Conservation (phyloP, 805 yeast species). For the Candida corydali region DNA sequence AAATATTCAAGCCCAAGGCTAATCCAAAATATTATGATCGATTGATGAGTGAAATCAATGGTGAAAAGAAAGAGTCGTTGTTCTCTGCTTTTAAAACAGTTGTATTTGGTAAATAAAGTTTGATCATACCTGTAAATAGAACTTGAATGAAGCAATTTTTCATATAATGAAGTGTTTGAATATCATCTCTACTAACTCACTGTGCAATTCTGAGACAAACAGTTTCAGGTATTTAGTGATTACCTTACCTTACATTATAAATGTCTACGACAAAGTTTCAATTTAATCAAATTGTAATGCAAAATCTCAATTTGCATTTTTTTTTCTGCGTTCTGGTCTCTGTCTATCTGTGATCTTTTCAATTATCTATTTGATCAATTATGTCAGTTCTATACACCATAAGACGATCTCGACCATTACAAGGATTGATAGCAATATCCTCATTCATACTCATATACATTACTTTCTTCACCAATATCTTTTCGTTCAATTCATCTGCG, state of each 20-base stretch:
- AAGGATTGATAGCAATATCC: slow-evolving; percentile 6
- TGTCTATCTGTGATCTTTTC: neutral
- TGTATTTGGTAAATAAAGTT: slow-evolving; percentile 55
- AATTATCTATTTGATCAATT: slow-evolving; percentile 1
- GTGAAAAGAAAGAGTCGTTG: slow-evolving; percentile 64
- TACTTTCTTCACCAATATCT: slow-evolving; percentile 2
- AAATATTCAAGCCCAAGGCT: slow-evolving; percentile 75
- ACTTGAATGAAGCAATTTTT: too few species aligned
- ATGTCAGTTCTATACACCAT: slow-evolving; percentile 7
- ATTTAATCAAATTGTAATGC: too few species aligned
- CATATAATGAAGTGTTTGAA: too few species aligned
- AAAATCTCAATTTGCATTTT: too few species aligned
- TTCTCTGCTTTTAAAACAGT: slow-evolving; percentile 69
- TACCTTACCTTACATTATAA: too few species aligned
- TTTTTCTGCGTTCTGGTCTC: neutral
- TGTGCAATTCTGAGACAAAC: too few species aligned
- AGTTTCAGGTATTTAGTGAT: too few species aligned
- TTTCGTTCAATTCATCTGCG: slow-evolving; percentile 5
- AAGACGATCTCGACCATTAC: slow-evolving; percentile 13
- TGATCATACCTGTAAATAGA: too few species aligned
- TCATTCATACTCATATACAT: slow-evolving; percentile 7
- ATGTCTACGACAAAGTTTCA: too few species aligned
- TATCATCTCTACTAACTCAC: too few species aligned
- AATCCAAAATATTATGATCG: slow-evolving; percentile 76
- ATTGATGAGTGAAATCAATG: slow-evolving; percentile 64